Evolutionary conservation across 371 early-diverging fungal species (phyloP), one percentile per base, ranked within the genome.

Genomic region (Mortierella sp.): DNA sequence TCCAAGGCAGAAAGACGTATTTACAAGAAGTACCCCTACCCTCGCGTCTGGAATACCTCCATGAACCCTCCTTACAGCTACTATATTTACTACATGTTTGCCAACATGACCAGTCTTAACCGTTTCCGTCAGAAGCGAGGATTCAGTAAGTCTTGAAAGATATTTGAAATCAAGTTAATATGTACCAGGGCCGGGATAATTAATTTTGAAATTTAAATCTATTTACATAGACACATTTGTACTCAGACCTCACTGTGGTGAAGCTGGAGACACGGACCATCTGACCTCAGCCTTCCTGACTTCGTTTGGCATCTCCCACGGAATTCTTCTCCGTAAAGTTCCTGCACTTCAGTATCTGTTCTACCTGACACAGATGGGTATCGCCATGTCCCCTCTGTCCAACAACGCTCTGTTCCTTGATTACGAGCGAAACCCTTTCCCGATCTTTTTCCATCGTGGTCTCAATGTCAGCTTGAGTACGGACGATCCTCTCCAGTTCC

Each of bases 401-500:
- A 99, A 99, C 89, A 99, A 99, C 83, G 98, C 99, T 0, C 86
- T 99, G 42, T 99, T 99, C 80, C 85, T 99, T 68, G 94, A 93
- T 13, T 97, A 97, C 82, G 98, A 98, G 78, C 91, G 99, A 64
- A 99, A 98, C 83, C 99, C 99, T 4, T 93, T 99, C 79, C 91
- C 94, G 49, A 84, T 88, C 9, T 99, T 96, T 85, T 99, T 98
- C 89, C 94, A 97, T 61, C 93, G 96, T 23, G 99, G 99, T 0
- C 89, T 99, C 54, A 98, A 99, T 74, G 95, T 99, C 28, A 94
- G 95, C 13, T 85, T 99, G 43, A 97, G 97, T 6, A 98, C 99
- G 2, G 99, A 99, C 83, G 99, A 99, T 85, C 99, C 99, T 6
- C 82, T 99, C 28, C 99, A 99, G 84, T 99, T 99, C 88, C 99